Conservation (phyloP, 2,329 filamentous ascomycete species). For the Lachnellula occidentalis region DNA sequence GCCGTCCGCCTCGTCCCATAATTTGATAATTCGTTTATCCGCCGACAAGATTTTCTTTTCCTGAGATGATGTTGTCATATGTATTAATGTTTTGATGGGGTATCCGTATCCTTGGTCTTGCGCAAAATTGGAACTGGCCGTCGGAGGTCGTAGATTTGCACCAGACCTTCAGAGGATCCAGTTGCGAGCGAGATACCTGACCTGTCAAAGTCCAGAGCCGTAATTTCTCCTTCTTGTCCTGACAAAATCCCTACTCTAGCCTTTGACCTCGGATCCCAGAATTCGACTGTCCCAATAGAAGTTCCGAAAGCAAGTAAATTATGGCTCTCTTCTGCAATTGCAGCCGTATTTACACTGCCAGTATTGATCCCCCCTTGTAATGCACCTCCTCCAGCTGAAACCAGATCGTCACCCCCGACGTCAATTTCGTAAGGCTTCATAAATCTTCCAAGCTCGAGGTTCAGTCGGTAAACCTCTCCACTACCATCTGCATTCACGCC, state of each 20-base stretch:
- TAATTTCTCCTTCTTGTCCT: conserved; percentile 66
- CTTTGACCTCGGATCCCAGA: conserved; percentile 87
- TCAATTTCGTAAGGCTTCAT: conserved; percentile 93
- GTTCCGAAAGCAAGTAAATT: conserved; percentile 92
- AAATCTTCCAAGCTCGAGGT: conserved; percentile 85
- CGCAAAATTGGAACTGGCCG: conserved; percentile 78
- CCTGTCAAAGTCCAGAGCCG: conserved; percentile 78
- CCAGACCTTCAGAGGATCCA: conserved; percentile 80
- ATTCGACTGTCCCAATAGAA: conserved; percentile 89
- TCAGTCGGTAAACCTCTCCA: conserved; percentile 89
- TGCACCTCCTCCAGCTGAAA: conserved; percentile 60
- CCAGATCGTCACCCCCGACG: conserved; percentile 75
- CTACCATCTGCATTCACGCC: conserved; percentile 79
- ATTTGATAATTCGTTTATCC: conserved; percentile 94
- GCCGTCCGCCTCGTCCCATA: conserved; percentile 82
- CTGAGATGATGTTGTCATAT: conserved; percentile 64
- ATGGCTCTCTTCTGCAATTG: conserved; percentile 83
- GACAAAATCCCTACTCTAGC: conserved; percentile 73
- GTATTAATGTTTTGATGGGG: conserved; percentile 77
- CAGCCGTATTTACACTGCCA: conserved; percentile 80
- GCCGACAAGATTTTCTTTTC: conserved; percentile 86
- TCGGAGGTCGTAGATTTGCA: conserved; percentile 88
- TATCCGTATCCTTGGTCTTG: conserved; percentile 94
- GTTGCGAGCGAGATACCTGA: conserved; percentile 81
- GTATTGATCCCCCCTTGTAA: conserved; percentile 82